Conservation (phyloP, 345 rosid genomes). For the Melaleuca alternifolia region DNA sequence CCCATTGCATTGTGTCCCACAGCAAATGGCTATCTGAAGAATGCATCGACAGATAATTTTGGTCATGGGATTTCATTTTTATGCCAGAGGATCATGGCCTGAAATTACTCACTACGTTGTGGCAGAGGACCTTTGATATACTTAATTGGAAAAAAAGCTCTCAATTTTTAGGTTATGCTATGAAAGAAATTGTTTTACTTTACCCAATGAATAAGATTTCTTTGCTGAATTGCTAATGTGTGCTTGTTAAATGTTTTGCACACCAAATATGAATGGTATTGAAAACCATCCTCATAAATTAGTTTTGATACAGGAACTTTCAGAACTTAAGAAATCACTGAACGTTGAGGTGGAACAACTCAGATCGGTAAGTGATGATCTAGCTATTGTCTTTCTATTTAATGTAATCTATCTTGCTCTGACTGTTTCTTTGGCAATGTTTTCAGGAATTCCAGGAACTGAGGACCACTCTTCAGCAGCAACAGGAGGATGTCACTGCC, state of each 20-base stretch:
- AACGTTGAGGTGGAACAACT: constrained; percentile 80
- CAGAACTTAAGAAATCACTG: constrained; percentile 59
- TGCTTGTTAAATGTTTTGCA: not conserved
- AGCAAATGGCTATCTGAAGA: not conserved
- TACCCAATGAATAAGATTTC: not conserved
- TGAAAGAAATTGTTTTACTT: not conserved
- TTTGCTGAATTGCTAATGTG: not conserved
- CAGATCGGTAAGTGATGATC: constrained; percentile 31
- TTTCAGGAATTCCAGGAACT: constrained; percentile 68
- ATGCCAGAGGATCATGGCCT: not conserved
- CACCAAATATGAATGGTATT: not conserved
- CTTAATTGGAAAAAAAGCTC: not conserved
- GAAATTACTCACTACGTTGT: not conserved
- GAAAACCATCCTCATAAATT: not conserved
- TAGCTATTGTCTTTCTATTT: not conserved
- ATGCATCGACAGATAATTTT: not conserved
- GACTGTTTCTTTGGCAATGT: not conserved
- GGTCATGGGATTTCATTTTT: not conserved
- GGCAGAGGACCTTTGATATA: not conserved
- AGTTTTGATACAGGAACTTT: constrained; percentile 44
- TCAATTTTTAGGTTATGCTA: not conserved
- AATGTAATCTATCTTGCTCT: not conserved
- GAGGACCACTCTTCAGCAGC: constrained; percentile 66
- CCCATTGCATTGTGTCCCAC: not conserved
- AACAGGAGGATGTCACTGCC: constrained; percentile 64